Percentiles rank a stretch among this genome's conserved stretches.
These are phyloP conservation scores for Ophiosphaerella herpotricha DNA, from an alignment of 2,329 filamentous ascomycete species.

Conservation along the genomic window DNA sequence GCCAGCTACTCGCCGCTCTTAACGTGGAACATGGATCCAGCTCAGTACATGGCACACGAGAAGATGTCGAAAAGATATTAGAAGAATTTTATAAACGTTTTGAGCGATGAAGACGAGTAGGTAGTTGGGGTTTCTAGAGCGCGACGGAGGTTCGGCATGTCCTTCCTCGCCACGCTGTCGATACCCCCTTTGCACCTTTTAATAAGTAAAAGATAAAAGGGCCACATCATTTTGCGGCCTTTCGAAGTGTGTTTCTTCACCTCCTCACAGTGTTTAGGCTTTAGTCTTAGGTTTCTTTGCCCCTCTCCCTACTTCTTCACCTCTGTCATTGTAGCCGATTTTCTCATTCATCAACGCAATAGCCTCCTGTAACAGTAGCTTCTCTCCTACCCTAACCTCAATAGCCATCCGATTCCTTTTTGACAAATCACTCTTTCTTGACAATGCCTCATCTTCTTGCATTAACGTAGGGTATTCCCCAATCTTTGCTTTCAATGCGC, in stretches of 20 bases:
- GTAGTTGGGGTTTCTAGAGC: background rate
- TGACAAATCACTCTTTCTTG: slow-evolving; percentile 6
- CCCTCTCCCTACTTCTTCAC: background rate
- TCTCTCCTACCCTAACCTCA: slow-evolving; percentile 25
- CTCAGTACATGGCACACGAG: slow-evolving; percentile 2
- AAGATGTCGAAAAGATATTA: slow-evolving; percentile 4
- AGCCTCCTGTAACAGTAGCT: slow-evolving; percentile 21
- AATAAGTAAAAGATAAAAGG: too few relatives aligned
- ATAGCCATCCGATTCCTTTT: slow-evolving; percentile 26
- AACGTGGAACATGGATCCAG: slow-evolving; percentile 2
- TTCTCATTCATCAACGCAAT: slow-evolving; percentile 6
- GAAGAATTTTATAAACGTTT: background rate
- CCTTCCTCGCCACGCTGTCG: background rate
- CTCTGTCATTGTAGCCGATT: background rate
- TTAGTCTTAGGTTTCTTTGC: background rate
- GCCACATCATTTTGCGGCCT: too few relatives aligned
- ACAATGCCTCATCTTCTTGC: slow-evolving; percentile 15
- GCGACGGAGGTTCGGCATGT: background rate
- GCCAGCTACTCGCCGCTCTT: slow-evolving; percentile 1
- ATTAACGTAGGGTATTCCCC: slow-evolving; percentile 16
- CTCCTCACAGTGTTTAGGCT: background rate
- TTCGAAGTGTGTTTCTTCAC: too few relatives aligned
- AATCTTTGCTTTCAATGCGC: slow-evolving; percentile 18
- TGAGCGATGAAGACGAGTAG: background rate
- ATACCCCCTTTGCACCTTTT: too few relatives aligned